Base-by-base conservation (phyloP, 73 alveolate species). In the Urostyla sp. region DNA sequence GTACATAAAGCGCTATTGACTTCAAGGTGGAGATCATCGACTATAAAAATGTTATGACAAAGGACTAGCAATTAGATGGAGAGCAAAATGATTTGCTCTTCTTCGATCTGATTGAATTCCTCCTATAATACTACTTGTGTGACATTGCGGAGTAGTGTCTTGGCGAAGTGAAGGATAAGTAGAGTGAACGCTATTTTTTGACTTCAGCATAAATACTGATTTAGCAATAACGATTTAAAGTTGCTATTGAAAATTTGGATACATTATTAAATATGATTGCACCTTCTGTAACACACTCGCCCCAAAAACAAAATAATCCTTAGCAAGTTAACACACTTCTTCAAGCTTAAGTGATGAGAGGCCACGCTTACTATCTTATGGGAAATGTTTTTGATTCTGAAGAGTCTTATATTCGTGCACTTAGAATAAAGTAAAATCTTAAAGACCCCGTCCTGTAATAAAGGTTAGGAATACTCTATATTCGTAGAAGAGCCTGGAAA, bases 401-500 rank as follows among this genome's bases (percentile, higher is more conserved):
- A 69, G 96, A 94, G 36, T 56, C 93, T 34, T 94, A 92, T 80
- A 84, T 94, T 45, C 87, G 87, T 48, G 94, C 97, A 18, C 87
- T 94, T 10, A 63, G 98, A 67, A 27, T 80, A 21, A 80, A 80
- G 34, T 84, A 83, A 15, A 30, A 48, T 6, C 61, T 54, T 21
- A 80, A 80, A 36, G 90, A 80, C 67, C 69, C 50, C 11, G 36
- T 34, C 11, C 67, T 80, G 27, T 51, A 85, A 24, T 91, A 96
- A 35, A 63, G 99, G 30, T 87, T 97, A 8, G 99, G 99, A 21
- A 90, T 91, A 44, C 91, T 95, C 48, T 97, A 97, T 77, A 87
- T 91, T 11, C 91, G 92, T 63, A 89, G 99, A 77, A 95, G 95
- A 72, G 97, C 99, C 1, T 97, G 99, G 99, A 88, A 90, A 34